Evolutionary conservation across 2,329 filamentous ascomycete species (phyloP).

Genomic region (Xylariaceae sp.): DNA sequence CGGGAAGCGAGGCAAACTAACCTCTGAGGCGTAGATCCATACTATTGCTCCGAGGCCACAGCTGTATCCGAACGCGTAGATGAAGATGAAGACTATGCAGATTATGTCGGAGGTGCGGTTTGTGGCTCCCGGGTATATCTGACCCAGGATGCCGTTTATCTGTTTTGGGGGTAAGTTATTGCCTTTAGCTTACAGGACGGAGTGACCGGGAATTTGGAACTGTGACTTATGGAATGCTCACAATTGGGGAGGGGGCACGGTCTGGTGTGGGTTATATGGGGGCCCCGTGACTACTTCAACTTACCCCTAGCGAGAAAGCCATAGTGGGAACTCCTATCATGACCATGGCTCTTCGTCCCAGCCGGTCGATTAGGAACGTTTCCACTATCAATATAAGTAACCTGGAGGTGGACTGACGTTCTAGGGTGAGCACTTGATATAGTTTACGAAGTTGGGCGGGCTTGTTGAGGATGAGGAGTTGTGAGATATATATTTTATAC

Average conservation of each 20-base stretch:
- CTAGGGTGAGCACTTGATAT: neutral
- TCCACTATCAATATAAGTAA: conserved; percentile 53
- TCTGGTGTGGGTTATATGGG: neutral
- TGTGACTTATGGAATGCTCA: no score
- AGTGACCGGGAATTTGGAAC: neutral
- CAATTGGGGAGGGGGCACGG: no score
- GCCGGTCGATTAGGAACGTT: conserved; percentile 53
- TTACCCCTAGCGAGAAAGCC: conserved; percentile 50
- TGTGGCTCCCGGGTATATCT: conserved; percentile 47
- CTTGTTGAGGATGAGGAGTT: no score
- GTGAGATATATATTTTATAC: neutral
- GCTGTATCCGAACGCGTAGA: conserved; percentile 56
- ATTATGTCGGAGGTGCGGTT: conserved; percentile 46
- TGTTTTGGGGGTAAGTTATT: neutral
- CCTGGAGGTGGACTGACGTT: conserved; percentile 47
- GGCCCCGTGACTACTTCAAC: conserved; percentile 31
- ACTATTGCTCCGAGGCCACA: conserved; percentile 54
- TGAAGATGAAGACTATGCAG: conserved; percentile 54
- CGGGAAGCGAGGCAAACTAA: conserved; percentile 23
- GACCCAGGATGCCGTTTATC: conserved; percentile 52
- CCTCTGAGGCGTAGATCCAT: conserved; percentile 58
- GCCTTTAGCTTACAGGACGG: conserved; percentile 5
- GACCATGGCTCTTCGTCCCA: conserved; percentile 48
- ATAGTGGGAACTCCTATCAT: conserved; percentile 49
- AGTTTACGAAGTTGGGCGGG: no score